Base-by-base conservation (phyloP, 352 stramenopile genomes). In the Globisporangium nagaii region DNA sequence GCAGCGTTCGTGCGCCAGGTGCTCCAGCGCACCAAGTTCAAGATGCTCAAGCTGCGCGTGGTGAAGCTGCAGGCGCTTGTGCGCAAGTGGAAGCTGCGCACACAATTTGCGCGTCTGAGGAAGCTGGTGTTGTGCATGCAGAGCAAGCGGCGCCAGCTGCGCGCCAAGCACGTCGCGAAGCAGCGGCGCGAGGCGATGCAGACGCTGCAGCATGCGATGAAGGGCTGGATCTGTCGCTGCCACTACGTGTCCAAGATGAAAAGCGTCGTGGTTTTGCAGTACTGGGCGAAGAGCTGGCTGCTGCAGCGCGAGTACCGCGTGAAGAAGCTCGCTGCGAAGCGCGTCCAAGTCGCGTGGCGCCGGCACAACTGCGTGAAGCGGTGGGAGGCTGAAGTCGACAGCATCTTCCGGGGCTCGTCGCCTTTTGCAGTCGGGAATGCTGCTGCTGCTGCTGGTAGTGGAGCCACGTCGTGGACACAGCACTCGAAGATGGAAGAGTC, bases 401-500 rank as follows among this genome's bases (percentile, higher is more conserved):
- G 70, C 19, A 51, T 90, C 9, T 90, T 88, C 62, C 51, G 61
- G 12, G 37, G 37, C 27, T 30, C 43, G 17, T 54, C 62, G 15
- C 39, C 55, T 36, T 44, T 13, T 39, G 48, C 39, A 52, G 56
- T 43, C 47, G n/a, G n/a, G n/a, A n/a, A n/a, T n/a, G n/a, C n/a
- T n/a, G 19, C 63, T 30, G 30, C 44, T 15, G 5, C 25, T 22
- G 27, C 17, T 12, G n/a, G 19, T 7, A 19, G 27, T 7, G 22
- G n/a, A 43, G 12, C 53, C 42, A 45, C 53, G 20, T 60, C 66
- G 17, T 82, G 70, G 58, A 75, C 74, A 13, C 69, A 72, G 13
- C 71, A 84, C 60, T 70, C 64, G 0, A 84, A 74, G 31, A 87
- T 88, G 71, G 79, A 88, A 25, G 79, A 87, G 35, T 90, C 77